Evolutionary conservation across 495 filamentous ascomycete genomes (phyloP).

Genomic region (Tuber brumale): DNA sequence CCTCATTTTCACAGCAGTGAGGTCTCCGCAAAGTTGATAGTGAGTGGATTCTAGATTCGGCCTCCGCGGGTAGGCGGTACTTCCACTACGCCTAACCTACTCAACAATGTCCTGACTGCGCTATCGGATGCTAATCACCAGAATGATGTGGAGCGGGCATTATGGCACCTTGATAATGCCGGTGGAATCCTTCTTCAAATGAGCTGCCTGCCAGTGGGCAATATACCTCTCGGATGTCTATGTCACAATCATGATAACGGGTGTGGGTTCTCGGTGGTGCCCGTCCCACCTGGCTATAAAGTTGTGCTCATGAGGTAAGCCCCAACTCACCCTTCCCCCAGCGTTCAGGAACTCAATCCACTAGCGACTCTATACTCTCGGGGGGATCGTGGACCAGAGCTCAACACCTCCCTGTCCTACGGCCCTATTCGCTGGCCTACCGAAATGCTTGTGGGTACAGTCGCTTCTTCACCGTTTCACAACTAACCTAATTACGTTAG

Average conservation of each 20-base stretch:
- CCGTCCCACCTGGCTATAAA: slow-evolving; percentile 12
- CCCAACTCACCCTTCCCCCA: neutral
- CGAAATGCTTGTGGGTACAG: neutral
- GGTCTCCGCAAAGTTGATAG: neutral
- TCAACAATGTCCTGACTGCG: neutral
- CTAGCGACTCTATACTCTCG: neutral
- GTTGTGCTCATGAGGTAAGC: slow-evolving; percentile 26
- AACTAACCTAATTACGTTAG: neutral
- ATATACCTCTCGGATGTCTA: neutral
- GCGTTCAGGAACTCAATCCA: neutral
- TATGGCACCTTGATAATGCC: slow-evolving; percentile 32
- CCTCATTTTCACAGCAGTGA: neutral
- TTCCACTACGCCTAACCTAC: neutral
- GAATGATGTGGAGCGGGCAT: neutral
- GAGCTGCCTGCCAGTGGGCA: neutral
- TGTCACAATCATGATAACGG: neutral
- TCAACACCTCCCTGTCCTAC: neutral
- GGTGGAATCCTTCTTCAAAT: slow-evolving; percentile 17
- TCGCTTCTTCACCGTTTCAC: neutral
- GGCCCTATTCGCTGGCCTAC: neutral
- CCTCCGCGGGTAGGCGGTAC: neutral
- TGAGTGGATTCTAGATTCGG: neutral
- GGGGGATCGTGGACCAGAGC: neutral
- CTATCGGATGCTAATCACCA: slow-evolving; percentile 4
- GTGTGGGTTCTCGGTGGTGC: slow-evolving; percentile 11